Evolutionary conservation across 2,329 filamentous ascomycete species (phyloP), one percentile per base, ranked within the genome.

Genomic region (Trichoderma cornu-damae): DNA sequence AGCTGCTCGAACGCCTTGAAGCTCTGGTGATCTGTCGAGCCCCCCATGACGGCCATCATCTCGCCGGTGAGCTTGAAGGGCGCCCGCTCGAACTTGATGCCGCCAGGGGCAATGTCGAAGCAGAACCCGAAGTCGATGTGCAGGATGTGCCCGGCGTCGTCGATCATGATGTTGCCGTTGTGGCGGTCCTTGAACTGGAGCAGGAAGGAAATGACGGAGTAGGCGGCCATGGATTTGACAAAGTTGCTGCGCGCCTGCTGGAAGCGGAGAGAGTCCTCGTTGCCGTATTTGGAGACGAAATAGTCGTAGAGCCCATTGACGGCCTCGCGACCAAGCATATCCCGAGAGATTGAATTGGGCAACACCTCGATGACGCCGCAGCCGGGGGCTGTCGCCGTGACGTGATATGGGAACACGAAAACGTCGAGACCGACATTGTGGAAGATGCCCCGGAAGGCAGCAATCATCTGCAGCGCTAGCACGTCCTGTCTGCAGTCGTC

Each of bases 41-140:
- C 92, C 53, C 94, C 93, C 93, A 99, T 97, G 65, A 99, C 94
- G n/a, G 92, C 90, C 59, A 99, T 82, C 95, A 99, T 99, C 71
- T 99, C 94, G 6, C 85, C 83, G 1, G 94, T 99, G 55, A 99
- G 84, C 75, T 99, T 99, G 81, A 99, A 99, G 0, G 94, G 94
- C 0, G 94, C 94, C 22, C 94, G 88, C 77, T 99, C 94, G 69
- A 99, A 99, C 65, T 92, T 93, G 68, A 99, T 91, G 60, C 95
- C 94, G 47, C 94, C 94, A 0, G 94, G 94, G 1, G 92, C 94
- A 65, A 99, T 97, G 69, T 99, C 95, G 74, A 99, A 99, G 76
- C 93, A 97, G 81, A 99, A 99, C 8, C 94, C 94, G 68, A 99
- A 99, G 72, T 99, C 94, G 65, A 99, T 97, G 76, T 99, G 94